These are phyloP conservation scores for Punica granatum DNA, from an alignment of 345 rosid genomes.

Conservation along the genomic window DNA sequence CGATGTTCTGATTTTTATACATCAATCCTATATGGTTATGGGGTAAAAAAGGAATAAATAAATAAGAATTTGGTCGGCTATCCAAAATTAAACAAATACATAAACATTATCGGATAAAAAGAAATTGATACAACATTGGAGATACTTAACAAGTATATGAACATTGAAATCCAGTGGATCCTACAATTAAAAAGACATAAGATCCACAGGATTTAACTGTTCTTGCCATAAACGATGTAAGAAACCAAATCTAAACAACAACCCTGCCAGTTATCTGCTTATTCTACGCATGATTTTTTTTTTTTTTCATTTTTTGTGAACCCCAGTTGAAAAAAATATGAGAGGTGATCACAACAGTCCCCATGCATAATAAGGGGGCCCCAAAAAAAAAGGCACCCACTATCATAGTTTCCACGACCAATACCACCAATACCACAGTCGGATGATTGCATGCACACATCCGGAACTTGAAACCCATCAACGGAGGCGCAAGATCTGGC, in stretches of 20 bases:
- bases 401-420: too few relatives aligned
- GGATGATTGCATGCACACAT: not conserved
- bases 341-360: not conserved
- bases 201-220: not conserved
- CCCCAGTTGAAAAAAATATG: not conserved
- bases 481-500: constrained; percentile 55
- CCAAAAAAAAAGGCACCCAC: not conserved
- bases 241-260: not conserved
- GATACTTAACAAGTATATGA: not conserved
- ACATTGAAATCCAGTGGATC: not conserved
- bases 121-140: not conserved
- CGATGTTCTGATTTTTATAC: too few relatives aligned
- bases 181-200: not conserved
- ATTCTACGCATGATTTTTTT: not conserved
- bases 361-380: not conserved
- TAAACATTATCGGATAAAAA: not conserved
- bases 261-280: too few relatives aligned
- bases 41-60: not conserved
- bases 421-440: not conserved
- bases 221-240: not conserved
- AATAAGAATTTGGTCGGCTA: not conserved
- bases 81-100: too few relatives aligned
- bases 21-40: too few relatives aligned
- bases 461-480: not conserved
- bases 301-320: not conserved